These are phyloP conservation scores for Trametes cubensis DNA, from an alignment of 768 basidiomycete genomes.

Conservation along the genomic window DNA sequence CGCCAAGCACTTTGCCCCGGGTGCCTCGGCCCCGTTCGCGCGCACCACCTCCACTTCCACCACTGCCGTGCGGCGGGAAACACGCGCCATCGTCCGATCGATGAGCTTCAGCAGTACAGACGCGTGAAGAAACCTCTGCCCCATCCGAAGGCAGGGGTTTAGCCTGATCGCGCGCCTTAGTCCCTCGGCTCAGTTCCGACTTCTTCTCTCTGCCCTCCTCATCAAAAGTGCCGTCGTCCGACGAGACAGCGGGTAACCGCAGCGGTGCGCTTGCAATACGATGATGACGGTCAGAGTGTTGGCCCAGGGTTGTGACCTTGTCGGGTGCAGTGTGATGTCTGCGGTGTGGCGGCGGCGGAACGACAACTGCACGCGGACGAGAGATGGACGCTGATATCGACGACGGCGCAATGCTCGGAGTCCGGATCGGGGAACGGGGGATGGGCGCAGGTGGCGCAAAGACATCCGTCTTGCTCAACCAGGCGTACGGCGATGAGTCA, in stretches of 20 bases:
- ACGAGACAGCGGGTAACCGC: slow-evolving; percentile 2
- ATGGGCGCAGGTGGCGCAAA: slow-evolving; percentile 21
- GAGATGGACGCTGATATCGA: not conserved
- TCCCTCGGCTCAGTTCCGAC: not conserved
- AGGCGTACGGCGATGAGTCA: slow-evolving; percentile 21
- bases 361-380: not conserved
- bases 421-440: slow-evolving; percentile 8
- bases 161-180: slow-evolving; percentile 3
- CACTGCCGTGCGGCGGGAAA: not conserved
- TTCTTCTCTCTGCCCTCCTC: slow-evolving; percentile 2
- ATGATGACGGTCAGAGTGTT: slow-evolving; percentile 7
- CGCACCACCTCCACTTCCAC: not conserved
- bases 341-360: not conserved
- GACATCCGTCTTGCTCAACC: slow-evolving; percentile 23
- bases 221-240: slow-evolving; percentile 5
- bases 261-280: slow-evolving; percentile 15
- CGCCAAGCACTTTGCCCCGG: slow-evolving; percentile 16
- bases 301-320: not conserved
- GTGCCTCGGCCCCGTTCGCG: slow-evolving; percentile 18
- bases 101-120: not conserved
- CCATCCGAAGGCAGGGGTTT: not conserved
- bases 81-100: slow-evolving; percentile 12
- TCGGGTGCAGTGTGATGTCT: slow-evolving; percentile 6
- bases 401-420: not conserved
- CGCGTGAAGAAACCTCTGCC: not conserved